Evolutionary conservation across 2,329 filamentous ascomycete genomes (phyloP), one percentile per base, ranked within the genome.

Genomic region (Beauveria bassiana): DNA sequence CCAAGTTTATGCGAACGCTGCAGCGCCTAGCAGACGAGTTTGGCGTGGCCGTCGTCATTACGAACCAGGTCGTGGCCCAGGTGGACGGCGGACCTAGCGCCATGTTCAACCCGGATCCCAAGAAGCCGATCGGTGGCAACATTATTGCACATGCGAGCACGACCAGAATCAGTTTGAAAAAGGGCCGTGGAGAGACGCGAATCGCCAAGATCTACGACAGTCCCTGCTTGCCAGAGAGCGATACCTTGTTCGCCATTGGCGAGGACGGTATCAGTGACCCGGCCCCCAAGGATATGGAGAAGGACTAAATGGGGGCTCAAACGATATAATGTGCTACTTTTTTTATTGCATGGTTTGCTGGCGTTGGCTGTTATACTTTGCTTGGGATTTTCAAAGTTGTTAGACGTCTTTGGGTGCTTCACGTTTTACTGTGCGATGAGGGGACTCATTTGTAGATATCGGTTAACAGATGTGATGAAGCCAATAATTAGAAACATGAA

Each of bases 171-270:
- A 97, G 92, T 70, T 75, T 99, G 72, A 97, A 96, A 79, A 99
- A 99, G 75, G 96, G 95, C 1, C 84, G 95, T 61, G 95, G 85
- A 34, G 95, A 99, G 80, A 99, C 95, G 24, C 86, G 95, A 78
- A 91, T 99, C 67, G 96, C 95, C 78, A 99, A 98, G 81, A 99
- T 99, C 65, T 99, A 99, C 72, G 96, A 99, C 76, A 98, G 93
- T 68, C 95, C 95, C 2, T 99, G 95, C 75, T 78, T 99, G 66
- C 95, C 95, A 0, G 95, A 99, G 77, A 96, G 91, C 69, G 96
- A 99, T 74, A 96, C 91, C 71, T 77, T 98, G 68, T 99, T 99
- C 77, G 93, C 95, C 52, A 99, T 99, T 73, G 91, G 91, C 62
- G 96, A 98, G 75, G 92, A 97, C 72, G 95, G 95, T 49, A 99